Evolutionary conservation across 495 filamentous ascomycete species (phyloP).

Genomic region (Penicillium parvum): DNA sequence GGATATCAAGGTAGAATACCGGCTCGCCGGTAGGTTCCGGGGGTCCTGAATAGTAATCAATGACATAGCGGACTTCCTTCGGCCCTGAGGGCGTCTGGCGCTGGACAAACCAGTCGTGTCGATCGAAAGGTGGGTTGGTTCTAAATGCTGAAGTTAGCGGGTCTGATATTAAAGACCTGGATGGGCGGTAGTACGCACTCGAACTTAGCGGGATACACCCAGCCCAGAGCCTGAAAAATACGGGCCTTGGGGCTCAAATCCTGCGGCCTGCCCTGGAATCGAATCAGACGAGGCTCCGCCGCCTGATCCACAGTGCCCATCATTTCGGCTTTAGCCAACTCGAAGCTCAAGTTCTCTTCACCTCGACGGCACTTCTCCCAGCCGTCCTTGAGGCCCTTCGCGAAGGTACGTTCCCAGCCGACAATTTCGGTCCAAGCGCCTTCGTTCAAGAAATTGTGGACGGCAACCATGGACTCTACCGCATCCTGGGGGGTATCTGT

Average conservation of each 20-base stretch:
- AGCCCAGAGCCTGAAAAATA: constrained; percentile 71
- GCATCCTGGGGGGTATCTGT: constrained; percentile 88
- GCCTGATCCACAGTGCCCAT: constrained; percentile 36
- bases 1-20: constrained; percentile 96
- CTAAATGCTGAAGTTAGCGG: constrained; percentile 32
- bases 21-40: constrained; percentile 87
- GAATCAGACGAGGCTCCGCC: constrained; percentile 62
- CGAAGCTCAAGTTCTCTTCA: constrained; percentile 54
- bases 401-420: constrained; percentile 84
- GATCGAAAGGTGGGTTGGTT: constrained; percentile 86
- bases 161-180: background rate
- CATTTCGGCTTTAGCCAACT: constrained; percentile 37
- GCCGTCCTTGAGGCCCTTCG: constrained; percentile 61
- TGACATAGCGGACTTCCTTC: constrained; percentile 88
- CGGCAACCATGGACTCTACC: constrained; percentile 94
- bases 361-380: constrained; percentile 73
- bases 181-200: constrained; percentile 47
- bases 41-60: constrained; percentile 91
- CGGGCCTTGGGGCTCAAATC: constrained; percentile 88
- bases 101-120: constrained; percentile 93
- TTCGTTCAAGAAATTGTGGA: constrained; percentile 98
- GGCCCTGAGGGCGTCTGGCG: constrained; percentile 55
- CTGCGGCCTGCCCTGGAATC: constrained; percentile 83
- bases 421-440: constrained; percentile 94
- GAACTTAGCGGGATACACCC: constrained; percentile 74